Percentiles rank a stretch among this genome's conserved stretches.
Conservation (phyloP, 2,329 filamentous ascomycete genomes). For the Cercospora zeina region DNA sequence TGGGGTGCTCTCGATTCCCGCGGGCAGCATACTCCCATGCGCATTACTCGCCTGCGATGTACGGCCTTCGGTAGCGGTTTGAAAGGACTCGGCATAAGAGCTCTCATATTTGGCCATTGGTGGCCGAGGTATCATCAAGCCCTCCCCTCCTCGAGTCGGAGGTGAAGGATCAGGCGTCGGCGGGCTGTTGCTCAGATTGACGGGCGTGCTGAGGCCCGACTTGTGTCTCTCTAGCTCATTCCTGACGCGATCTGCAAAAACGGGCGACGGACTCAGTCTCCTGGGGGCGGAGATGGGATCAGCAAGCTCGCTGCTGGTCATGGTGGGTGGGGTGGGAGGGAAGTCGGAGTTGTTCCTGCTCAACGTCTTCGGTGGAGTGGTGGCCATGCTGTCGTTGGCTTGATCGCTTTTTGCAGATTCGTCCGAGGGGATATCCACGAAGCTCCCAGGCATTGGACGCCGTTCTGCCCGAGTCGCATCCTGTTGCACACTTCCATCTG, state of each 20-base stretch:
- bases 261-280: constrained; percentile 45
- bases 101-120: constrained; percentile 34
- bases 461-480: constrained; percentile 10
- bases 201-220: constrained; percentile 45
- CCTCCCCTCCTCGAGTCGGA: constrained; percentile 28
- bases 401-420: constrained; percentile 14
- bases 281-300: constrained; percentile 34
- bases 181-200: constrained; percentile 41
- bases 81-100: constrained; percentile 51
- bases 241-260: constrained; percentile 45
- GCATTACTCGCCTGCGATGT: constrained; percentile 37
- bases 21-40: constrained; percentile 30
- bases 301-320: constrained; percentile 33
- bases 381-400: constrained; percentile 20
- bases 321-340: constrained; percentile 50
- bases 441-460: constrained; percentile 14
- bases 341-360: constrained; percentile 39
- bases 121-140: constrained; percentile 28
- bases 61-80: constrained; percentile 48
- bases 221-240: constrained; percentile 44
- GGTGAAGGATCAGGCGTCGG: constrained; percentile 43
- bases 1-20: constrained; percentile 13
- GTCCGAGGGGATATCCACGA: constrained; percentile 19
- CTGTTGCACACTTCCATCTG: constrained; percentile 13
- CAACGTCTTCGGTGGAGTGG: constrained; percentile 21